Conservation (phyloP, 495 filamentous ascomycete species). For the Hypoxylon subgilvum region DNA sequence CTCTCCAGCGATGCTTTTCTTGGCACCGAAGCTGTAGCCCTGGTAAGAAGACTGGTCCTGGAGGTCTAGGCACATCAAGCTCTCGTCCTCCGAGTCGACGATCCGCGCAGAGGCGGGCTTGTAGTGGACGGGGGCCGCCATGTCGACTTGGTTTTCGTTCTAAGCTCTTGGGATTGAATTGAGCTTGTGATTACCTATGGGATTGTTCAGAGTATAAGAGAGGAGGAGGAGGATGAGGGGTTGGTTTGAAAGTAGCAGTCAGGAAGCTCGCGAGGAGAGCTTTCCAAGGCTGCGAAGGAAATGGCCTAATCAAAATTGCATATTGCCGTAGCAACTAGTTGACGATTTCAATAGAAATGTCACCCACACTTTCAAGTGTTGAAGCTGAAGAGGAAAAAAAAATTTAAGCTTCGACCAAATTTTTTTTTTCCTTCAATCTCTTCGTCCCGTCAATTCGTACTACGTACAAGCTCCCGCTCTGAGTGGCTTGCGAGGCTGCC, state of each 20-base stretch:
- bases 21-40: constrained; percentile 92
- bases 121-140: constrained; percentile 53
- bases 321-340: constrained; percentile 18
- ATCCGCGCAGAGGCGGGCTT: constrained; percentile 63
- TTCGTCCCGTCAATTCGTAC: too few species aligned
- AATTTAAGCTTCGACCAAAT: constrained; percentile 7
- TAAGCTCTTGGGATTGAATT: constrained; percentile 3
- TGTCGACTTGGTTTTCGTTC: constrained; percentile 17
- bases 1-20: constrained; percentile 91
- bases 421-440: constrained; percentile 22
- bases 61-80: constrained; percentile 80
- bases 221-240: constrained; percentile 10
- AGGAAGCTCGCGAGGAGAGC: constrained; percentile 33
- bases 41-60: constrained; percentile 87
- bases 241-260: constrained; percentile 25
- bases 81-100: constrained; percentile 55
- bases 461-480: constrained; percentile 34
- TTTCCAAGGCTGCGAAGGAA: constrained; percentile 31
- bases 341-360: constrained; percentile 21
- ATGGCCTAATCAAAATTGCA: constrained; percentile 27
- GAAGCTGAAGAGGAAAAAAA: constrained; percentile 20
- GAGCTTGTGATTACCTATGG: not conserved
- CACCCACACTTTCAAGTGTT: not conserved
- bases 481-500: constrained; percentile 26
- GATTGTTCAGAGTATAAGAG: not conserved